Conservation (phyloP, 208 protist species). For the Wallacemonas sp. region DNA sequence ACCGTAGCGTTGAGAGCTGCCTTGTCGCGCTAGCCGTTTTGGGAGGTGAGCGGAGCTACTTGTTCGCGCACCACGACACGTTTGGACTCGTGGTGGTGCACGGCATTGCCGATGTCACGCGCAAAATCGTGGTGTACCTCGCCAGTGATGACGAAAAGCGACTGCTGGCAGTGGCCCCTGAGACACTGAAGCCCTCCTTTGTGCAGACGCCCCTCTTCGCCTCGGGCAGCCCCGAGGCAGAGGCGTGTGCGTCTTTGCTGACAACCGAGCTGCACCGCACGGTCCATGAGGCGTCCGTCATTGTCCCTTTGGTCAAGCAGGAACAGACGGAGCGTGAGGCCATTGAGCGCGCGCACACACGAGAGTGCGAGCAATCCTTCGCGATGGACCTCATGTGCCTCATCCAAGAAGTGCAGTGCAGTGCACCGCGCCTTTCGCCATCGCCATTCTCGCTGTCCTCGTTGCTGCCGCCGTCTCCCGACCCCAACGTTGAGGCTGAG, state of each 20-base stretch:
- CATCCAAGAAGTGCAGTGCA: background rate
- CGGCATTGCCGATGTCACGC: conserved; percentile 61
- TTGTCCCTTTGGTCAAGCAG: conserved; percentile 60
- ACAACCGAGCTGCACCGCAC: conserved; percentile 52
- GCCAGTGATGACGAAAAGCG: conserved; percentile 74
- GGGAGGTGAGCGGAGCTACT: conserved; percentile 81
- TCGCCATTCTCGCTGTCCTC: background rate
- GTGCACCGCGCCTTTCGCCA: background rate
- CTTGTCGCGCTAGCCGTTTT: conserved; percentile 77
- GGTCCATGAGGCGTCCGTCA: conserved; percentile 58
- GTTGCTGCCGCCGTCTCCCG: background rate
- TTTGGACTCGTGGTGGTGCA: conserved; percentile 82
- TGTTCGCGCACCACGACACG: conserved; percentile 81
- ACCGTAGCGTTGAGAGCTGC: conserved; percentile 68
- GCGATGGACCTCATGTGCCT: conserved; percentile 12
- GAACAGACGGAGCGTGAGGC: conserved; percentile 51
- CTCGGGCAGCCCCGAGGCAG: conserved; percentile 37
- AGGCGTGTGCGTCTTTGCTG: conserved; percentile 56
- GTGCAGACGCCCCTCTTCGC: conserved; percentile 76
- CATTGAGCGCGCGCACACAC: conserved; percentile 50
- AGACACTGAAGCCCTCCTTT: conserved; percentile 78
- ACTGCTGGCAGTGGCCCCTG: conserved; percentile 60
- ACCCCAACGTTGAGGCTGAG: background rate
- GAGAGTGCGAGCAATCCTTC: conserved; percentile 12
- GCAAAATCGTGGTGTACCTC: conserved; percentile 72